Base-by-base conservation (phyloP, 2,329 filamentous ascomycete genomes). In the Orbilia ellipsospora region DNA sequence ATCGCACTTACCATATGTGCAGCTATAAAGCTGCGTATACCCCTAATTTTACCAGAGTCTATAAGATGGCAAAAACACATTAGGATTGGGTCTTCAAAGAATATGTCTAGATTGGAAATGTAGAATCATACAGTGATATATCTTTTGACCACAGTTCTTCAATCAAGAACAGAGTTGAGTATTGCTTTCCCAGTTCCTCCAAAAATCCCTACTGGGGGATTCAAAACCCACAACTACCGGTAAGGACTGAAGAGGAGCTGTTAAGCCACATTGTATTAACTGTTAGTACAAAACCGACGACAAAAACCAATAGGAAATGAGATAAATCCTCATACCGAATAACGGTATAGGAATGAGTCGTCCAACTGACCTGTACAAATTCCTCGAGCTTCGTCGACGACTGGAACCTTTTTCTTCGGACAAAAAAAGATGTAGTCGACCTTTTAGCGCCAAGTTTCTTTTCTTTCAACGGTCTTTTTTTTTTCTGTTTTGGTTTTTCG, bases 11-110 rank as follows among this genome's bases (percentile, higher is more conserved):
- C 68, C 63, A 61, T 73, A 42, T 55, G 45, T 61, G 61, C 68
- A 73, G 68, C 68, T 61, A 36, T 54, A 48, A 64, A 65, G 68
- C 68, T 73, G 68, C 68, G 44, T 66, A 65, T 73, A 48, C 65
- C 64, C 48, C 50, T 56, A 51, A 68, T 36, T 56, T 18, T 16
- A n/a, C 57, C 56, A 68, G 55, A 60, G 52, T 55, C 48, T 63
- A 48, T 18, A 15, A 36, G 23, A 50, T 28, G 20, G 23, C 23
- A 52, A 20, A 23, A 18, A 20, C n/a, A 10, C 5, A 23, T 52
- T 23, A 20, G 48, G n/a, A 40, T 45, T 5, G 7, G 8, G 5
- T 5, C 44, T 1, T 16, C 23, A 13, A 40, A 23, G 23, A 23
- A 23, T 23, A 23, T 23, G 4, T 23, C 23, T 23, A 23, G 23